Percentiles rank a stretch among this genome's conserved stretches.
These are phyloP conservation scores for Coriaria nepalensis DNA, from an alignment of 306 rosid genomes.

Conservation along the genomic window DNA sequence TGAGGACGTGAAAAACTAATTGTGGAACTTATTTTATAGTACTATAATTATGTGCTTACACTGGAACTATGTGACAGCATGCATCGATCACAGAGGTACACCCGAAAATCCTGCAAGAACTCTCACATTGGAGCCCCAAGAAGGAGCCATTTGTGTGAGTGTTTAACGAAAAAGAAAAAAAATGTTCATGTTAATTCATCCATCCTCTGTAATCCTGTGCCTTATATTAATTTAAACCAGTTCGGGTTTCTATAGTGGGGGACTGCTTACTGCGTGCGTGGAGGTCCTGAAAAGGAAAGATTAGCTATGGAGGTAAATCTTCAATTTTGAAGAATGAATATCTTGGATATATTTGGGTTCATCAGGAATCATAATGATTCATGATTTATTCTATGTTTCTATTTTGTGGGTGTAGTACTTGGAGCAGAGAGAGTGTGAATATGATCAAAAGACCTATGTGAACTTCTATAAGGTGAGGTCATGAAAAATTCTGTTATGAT, in stretches of 20 bases:
- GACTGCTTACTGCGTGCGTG: conserved; percentile 62
- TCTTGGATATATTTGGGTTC: not conserved
- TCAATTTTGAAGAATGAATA: not conserved
- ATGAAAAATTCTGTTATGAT: not conserved
- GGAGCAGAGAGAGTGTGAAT: conserved; percentile 78
- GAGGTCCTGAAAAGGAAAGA: conserved; percentile 74
- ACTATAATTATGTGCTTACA: not conserved
- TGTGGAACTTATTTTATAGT: not conserved
- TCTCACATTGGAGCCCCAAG: conserved; percentile 70
- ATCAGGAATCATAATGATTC: not conserved
- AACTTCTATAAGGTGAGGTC: conserved; percentile 28
- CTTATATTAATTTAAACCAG: not conserved
- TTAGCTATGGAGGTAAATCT: conserved; percentile 64
- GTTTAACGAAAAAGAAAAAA: too few species aligned
- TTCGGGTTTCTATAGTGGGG: conserved; percentile 58
- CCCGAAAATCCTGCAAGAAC: conserved; percentile 88
- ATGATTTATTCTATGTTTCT: not conserved
- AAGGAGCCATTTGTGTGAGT: conserved; percentile 77
- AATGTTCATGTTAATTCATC: too few species aligned
- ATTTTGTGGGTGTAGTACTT: conserved; percentile 44
- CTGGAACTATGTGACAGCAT: conserved; percentile 30
- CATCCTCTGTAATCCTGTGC: conserved; percentile 7
- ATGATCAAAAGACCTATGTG: conserved; percentile 38
- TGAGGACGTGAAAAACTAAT: not conserved
- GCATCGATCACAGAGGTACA: conserved; percentile 90